phyloP scores from a whole-genome alignment of 331 rosid genomes.

The Pyracantha coccinea region DNA sequence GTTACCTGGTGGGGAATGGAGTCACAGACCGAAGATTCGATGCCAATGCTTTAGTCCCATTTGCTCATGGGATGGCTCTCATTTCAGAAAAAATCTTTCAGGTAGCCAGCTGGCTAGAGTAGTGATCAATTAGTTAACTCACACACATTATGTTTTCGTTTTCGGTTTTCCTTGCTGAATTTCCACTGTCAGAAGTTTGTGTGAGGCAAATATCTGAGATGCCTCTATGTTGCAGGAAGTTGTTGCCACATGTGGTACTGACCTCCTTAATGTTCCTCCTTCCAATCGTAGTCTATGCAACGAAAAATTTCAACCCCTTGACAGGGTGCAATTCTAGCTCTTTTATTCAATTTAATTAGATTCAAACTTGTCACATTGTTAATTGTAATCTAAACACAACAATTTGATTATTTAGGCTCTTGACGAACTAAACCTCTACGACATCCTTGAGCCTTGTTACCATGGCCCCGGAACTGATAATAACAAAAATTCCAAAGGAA shows the following conservation, averaged over 20 bases:
- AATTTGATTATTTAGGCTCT: slow-evolving; percentile 17
- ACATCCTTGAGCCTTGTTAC: slow-evolving; percentile 41
- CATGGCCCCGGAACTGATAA: slow-evolving; percentile 3
- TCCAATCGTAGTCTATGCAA: not conserved
- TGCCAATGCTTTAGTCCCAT: slow-evolving; percentile 47
- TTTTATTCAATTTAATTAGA: not conserved
- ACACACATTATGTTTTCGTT: not conserved
- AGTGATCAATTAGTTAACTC: too few relatives aligned
- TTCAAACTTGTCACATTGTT: not conserved
- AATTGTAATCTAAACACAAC: too few relatives aligned
- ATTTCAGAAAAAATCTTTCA: slow-evolving; percentile 31
- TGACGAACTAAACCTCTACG: slow-evolving; percentile 23
- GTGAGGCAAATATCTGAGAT: not conserved
- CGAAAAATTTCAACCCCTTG: slow-evolving; percentile 1
- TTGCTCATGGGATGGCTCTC: slow-evolving; percentile 54
- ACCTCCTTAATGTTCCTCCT: slow-evolving; percentile 5
- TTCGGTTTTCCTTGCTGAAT: not conserved
- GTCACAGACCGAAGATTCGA: slow-evolving; percentile 38
- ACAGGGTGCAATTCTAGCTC: not conserved
- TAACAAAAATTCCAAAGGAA: not conserved
- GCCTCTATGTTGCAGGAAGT: slow-evolving; percentile 23
- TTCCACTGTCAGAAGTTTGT: not conserved
- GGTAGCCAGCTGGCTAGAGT: slow-evolving; percentile 2
- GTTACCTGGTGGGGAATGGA: slow-evolving; percentile 53
- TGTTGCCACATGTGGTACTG: slow-evolving; percentile 24